A percentile compares a stretch with the other conserved stretches of the same genome.
Conservation (phyloP, 2,329 filamentous ascomycete genomes). For the Monosporascus cannonballus region DNA sequence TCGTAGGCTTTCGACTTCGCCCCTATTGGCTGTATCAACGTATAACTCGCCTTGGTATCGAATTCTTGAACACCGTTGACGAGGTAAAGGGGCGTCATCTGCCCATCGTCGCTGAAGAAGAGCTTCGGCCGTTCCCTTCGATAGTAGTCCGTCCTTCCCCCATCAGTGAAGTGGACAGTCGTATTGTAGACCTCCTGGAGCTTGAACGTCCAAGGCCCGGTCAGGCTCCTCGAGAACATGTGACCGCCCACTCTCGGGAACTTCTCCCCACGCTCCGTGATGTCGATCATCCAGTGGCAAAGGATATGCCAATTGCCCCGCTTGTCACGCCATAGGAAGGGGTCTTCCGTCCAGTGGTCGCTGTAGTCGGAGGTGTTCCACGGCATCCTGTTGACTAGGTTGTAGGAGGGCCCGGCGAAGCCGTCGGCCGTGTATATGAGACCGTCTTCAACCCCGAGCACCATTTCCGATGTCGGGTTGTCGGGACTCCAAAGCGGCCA, state of each 20-base stretch:
- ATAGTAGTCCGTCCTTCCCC: constrained; percentile 30
- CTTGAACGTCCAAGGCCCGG: constrained; percentile 20
- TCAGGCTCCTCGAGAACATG: constrained; percentile 13
- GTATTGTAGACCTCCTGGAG: constrained; percentile 17
- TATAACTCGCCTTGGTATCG: constrained; percentile 28
- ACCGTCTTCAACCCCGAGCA: constrained; percentile 29
- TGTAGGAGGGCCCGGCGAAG: constrained; percentile 25
- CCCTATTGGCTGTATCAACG: constrained; percentile 35
- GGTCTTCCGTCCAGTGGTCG: constrained; percentile 20
- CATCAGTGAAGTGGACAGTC: constrained; percentile 32
- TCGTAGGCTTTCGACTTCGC: not conserved
- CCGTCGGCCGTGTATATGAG: constrained; percentile 25
- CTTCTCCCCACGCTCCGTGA: constrained; percentile 16
- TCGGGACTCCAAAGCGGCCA: constrained; percentile 29
- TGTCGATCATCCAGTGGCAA: constrained; percentile 21
- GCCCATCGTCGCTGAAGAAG: constrained; percentile 39
- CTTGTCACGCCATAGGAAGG: constrained; percentile 24
- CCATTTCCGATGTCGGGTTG: constrained; percentile 22
- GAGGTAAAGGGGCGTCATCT: constrained; percentile 40
- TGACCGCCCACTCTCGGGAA: constrained; percentile 21
- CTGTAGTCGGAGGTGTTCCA: constrained; percentile 20
- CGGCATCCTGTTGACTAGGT: constrained; percentile 13
- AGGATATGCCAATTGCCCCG: constrained; percentile 24
- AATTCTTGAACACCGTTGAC: constrained; percentile 40
- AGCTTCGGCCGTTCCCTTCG: constrained; percentile 42